These are phyloP conservation scores for Helenozyma rhizophorensis DNA, from an alignment of 805 yeast species.

Conservation along the genomic window DNA sequence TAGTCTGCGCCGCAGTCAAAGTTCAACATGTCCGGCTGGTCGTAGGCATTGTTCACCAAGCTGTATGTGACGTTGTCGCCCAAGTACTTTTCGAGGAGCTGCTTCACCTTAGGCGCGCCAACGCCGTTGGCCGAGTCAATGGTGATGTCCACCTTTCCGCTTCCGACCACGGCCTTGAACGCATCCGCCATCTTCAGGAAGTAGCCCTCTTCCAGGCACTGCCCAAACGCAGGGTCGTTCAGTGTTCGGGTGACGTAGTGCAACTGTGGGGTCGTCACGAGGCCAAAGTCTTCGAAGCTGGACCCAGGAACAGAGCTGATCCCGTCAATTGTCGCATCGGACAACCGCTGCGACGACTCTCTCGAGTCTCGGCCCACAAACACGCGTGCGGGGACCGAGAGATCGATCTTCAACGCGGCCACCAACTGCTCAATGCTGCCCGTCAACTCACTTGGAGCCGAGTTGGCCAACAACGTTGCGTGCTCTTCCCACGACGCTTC, in stretches of 20 bases:
- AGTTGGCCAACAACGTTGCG: conserved; percentile 80
- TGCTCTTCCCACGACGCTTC: conserved; percentile 76
- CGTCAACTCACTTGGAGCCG: conserved; percentile 43
- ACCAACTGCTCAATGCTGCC: conserved; percentile 36
- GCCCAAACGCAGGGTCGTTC: conserved; percentile 65
- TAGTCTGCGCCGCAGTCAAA: conserved; percentile 90
- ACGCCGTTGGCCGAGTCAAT: conserved; percentile 97
- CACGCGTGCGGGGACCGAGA: conserved; percentile 40
- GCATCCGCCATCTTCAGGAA: conserved; percentile 57
- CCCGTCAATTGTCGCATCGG: conserved; percentile 58
- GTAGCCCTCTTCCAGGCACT: conserved; percentile 64
- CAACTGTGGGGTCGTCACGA: conserved; percentile 89
- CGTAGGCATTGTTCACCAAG: conserved; percentile 51
- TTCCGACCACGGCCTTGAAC: conserved; percentile 38
- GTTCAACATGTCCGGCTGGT: conserved; percentile 59
- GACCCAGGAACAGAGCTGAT: conserved; percentile 44
- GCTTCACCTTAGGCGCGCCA: conserved; percentile 71
- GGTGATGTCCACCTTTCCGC: conserved; percentile 41
- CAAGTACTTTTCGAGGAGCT: conserved; percentile 42
- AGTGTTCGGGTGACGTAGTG: conserved; percentile 76
- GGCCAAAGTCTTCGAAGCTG: conserved; percentile 51
- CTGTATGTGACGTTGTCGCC: conserved; percentile 35
- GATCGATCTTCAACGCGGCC: conserved; percentile 42
- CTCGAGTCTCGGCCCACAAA: conserved; percentile 86
- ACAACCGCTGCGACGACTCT: conserved; percentile 69